Conservation (phyloP, 306 rosid genomes). For the Rubus idaeus region DNA sequence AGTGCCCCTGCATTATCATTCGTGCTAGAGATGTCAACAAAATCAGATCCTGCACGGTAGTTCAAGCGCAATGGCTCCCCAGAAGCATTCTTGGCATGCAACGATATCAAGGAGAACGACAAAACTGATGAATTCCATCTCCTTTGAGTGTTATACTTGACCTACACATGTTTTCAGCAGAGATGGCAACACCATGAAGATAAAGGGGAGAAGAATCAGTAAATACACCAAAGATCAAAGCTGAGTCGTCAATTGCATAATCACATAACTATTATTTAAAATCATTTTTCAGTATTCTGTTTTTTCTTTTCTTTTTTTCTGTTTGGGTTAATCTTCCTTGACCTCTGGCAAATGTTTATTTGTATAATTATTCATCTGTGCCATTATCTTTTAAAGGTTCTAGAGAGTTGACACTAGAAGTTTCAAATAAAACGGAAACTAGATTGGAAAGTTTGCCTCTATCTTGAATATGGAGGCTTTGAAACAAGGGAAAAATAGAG, state of each 20-base stretch:
- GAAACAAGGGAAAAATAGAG: no score
- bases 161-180: slow-evolving; percentile 43
- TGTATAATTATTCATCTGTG: not conserved
- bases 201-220: not conserved
- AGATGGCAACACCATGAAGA: not conserved
- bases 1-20: slow-evolving; percentile 57
- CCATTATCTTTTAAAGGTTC: not conserved
- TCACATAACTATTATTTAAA: not conserved
- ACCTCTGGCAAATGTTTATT: not conserved
- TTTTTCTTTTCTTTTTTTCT: not conserved
- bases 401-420: not conserved
- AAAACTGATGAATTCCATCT: slow-evolving; percentile 62
- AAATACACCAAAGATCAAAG: not conserved
- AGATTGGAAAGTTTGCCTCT: not conserved
- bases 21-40: slow-evolving; percentile 66
- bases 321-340: not conserved
- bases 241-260: not conserved
- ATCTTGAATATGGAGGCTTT: not conserved
- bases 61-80: slow-evolving; percentile 79
- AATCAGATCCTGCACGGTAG: slow-evolving; percentile 65
- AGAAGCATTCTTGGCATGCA: slow-evolving; percentile 67
- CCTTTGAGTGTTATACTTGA: slow-evolving; percentile 56
- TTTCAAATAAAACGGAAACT: not conserved
- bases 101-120: slow-evolving; percentile 84
- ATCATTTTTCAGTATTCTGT: not conserved